phyloP scores from a whole-genome alignment of 176 grass and related monocot genomes.

The Aegilops bicornis region DNA sequence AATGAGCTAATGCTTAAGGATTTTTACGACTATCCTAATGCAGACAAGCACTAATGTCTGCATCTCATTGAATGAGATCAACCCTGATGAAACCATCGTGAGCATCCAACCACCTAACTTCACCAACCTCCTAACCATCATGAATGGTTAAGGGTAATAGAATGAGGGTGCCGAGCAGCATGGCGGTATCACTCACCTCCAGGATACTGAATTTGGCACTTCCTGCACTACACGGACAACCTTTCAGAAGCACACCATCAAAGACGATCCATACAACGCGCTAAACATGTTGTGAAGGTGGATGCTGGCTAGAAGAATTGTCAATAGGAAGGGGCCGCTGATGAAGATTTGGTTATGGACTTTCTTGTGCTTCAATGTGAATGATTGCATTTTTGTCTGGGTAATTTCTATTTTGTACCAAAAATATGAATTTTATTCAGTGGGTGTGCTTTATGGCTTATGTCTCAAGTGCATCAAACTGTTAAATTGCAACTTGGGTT shows the following conservation, averaged over 20 bases:
- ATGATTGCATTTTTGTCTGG: not conserved
- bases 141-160: conserved; percentile 17
- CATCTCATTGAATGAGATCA: conserved; percentile 21
- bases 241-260: not conserved
- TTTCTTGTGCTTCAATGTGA: not conserved
- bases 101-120: not conserved
- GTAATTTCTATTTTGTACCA: not conserved
- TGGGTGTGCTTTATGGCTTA: no score
- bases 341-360: no score
- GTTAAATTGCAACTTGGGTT: no score
- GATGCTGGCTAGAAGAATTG: not conserved
- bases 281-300: conserved; percentile 35
- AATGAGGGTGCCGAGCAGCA: conserved; percentile 2
- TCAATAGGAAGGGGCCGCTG: not conserved
- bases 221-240: conserved; percentile 35
- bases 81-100: not conserved
- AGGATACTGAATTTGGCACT: conserved; percentile 36
- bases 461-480: no score
- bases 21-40: conserved; percentile 24
- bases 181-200: not conserved
- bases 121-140: not conserved
- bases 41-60: conserved; percentile 36
- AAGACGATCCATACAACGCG: conserved; percentile 42
- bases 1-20: conserved; percentile 13
- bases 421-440: not conserved